Evolutionary conservation across 1,139 yeast species (phyloP).

Genomic region (Saccharomyces hybrid): DNA sequence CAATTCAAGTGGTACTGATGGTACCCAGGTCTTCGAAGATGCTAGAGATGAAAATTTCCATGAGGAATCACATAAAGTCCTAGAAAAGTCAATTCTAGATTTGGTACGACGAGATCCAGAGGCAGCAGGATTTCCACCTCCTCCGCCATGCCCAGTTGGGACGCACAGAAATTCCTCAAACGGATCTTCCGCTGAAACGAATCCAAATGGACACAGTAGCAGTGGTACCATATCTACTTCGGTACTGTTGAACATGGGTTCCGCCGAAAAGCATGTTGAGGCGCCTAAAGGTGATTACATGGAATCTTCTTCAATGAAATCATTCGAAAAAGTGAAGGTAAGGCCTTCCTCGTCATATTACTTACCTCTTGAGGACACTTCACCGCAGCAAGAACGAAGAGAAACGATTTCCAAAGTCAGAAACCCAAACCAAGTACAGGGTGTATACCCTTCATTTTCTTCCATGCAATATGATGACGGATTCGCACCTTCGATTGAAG

Average conservation of each 20-base stretch:
- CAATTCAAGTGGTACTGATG: background rate
- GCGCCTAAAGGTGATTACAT: background rate
- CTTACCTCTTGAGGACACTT: background rate
- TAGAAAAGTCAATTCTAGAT: background rate
- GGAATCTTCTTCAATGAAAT: background rate
- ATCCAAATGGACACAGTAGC: constrained; percentile 4
- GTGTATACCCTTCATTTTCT: background rate
- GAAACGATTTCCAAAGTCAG: background rate
- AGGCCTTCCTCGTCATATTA: background rate
- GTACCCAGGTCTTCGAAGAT: constrained; percentile 1
- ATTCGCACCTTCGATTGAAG: constrained; percentile 15
- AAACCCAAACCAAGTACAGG: background rate
- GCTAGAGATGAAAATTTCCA: background rate
- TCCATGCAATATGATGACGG: constrained; percentile 9
- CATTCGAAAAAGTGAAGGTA: background rate
- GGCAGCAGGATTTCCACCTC: background rate
- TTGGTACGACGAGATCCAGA: background rate
- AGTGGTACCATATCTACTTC: constrained; percentile 10
- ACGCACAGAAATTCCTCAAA: background rate
- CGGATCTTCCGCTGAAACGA: background rate
- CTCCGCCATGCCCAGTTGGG: background rate
- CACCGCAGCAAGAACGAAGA: background rate
- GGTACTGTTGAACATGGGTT: constrained; percentile 4
- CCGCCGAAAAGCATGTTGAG: background rate
- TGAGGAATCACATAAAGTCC: background rate